Evolutionary conservation across 1,284 basidiomycete genomes (phyloP), one percentile per base, ranked within the genome.

Genomic region (Psilocybe mexicana): DNA sequence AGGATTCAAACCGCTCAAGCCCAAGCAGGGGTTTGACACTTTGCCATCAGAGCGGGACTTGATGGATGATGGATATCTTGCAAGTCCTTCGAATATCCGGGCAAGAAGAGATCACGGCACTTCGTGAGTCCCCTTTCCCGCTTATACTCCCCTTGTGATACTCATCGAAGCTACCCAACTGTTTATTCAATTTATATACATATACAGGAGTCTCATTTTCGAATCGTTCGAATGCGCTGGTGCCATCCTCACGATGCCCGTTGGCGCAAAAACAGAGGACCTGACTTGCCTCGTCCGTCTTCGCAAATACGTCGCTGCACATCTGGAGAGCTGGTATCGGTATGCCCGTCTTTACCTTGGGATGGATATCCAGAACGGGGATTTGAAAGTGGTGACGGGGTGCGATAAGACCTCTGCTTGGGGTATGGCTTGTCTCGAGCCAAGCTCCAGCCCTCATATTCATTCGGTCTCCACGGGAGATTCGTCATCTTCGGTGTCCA

Each of bases 401-500:
- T 61, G 43, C 40, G 61, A 63, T 36, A 63, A 66, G 48, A 47
- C 61, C 8, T 30, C 60, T 26, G n/a, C 64, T 24, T 63, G 65
- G 64, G 61, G 62, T 18, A 56, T 64, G 44, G 57, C 59, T 10
- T 7, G 57, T 65, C 40, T 38, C 44, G 3, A 51, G 50, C 42
- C 14, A 36, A 12, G 35, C 35, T 36, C 35, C 6, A 12, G 35
- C 35, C 35, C 12, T 36, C 7, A 36, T 36, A 7, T 12, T 36
- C 7, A 12, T 36, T 36, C 35, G 35, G 35, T 7, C 12, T 36
- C 35, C 7, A 36, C 7, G 35, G 7, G 35, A 36, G 35, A 36
- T 18, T 18, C 18, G 1, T 18, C 18, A 18, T 18, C 18, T 18
- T 18, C 18, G 18, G 18, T 18, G 18, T 18, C 18, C 18, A 18